Percentiles rank a stretch among this genome's conserved stretches.
phyloP scores from a whole-genome alignment of 2,329 filamentous ascomycete species.

The Sclerotiophoma versabilis region DNA sequence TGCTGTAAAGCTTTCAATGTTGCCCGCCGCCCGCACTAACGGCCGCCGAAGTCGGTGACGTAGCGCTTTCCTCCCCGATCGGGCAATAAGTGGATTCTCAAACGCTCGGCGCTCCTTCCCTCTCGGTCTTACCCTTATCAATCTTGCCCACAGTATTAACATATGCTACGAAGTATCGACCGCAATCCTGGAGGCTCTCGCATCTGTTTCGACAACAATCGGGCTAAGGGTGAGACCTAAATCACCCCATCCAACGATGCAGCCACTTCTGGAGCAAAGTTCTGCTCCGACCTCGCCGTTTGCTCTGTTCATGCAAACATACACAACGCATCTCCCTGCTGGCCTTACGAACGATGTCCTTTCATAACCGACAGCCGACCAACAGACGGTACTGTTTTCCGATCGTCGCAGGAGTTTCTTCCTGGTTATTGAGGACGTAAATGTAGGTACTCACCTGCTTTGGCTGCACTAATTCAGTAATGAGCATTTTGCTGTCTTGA shows the following conservation, averaged over 20 bases:
- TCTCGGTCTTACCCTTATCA: constrained; percentile 6
- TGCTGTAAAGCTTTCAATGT: constrained; percentile 13
- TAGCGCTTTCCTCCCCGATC: not conserved
- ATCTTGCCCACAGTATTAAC: not conserved
- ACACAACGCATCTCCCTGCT: not conserved
- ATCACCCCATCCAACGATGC: not conserved
- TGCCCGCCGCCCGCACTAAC: constrained; percentile 8
- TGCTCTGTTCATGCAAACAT: not conserved
- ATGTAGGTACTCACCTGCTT: not conserved
- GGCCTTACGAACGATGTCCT: not conserved
- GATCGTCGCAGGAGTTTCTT: not conserved
- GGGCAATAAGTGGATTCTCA: not conserved
- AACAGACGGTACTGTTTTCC: not conserved
- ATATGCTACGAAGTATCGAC: too few species aligned
- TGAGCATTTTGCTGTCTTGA: too few species aligned
- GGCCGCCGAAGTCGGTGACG: constrained; percentile 16
- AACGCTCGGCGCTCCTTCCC: constrained; percentile 5
- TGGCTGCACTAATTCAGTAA: not conserved
- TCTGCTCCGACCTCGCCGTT: not conserved
- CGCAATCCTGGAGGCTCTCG: too few species aligned
- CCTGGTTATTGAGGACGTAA: not conserved
- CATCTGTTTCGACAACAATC: too few species aligned
- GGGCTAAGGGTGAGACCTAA: too few species aligned
- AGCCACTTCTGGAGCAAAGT: not conserved
- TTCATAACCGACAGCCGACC: not conserved